phyloP scores from a whole-genome alignment of 768 basidiomycete genomes.

The Hortiboletus flavorubellus region DNA sequence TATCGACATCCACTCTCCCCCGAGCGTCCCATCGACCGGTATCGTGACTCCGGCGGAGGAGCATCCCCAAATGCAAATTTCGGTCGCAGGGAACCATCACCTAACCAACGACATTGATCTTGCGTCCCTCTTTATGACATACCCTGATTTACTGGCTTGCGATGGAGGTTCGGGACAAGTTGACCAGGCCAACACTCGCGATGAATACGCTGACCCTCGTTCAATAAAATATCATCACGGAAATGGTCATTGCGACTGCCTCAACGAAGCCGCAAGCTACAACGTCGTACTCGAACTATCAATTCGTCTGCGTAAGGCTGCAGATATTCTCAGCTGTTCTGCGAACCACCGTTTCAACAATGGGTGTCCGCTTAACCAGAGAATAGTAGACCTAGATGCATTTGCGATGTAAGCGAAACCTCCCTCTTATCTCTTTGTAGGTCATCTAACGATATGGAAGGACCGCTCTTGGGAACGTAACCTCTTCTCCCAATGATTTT shows the following conservation, averaged over 20 bases:
- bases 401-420: slow-evolving; percentile 47
- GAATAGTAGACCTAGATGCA: slow-evolving; percentile 48
- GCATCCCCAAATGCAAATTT: slow-evolving; percentile 33
- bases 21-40: slow-evolving; percentile 31
- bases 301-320: slow-evolving; percentile 56
- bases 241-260: slow-evolving; percentile 56
- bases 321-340: slow-evolving; percentile 51
- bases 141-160: slow-evolving; percentile 21
- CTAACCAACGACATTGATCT: slow-evolving; percentile 40
- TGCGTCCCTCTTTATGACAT: slow-evolving; percentile 40
- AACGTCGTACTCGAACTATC: slow-evolving; percentile 64
- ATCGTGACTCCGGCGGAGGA: slow-evolving; percentile 48
- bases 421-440: not conserved
- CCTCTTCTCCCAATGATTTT: slow-evolving; percentile 26
- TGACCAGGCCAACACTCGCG: not conserved
- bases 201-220: not conserved
- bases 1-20: slow-evolving; percentile 22
- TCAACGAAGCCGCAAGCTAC: slow-evolving; percentile 52
- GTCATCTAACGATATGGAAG: slow-evolving; percentile 28
- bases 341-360: slow-evolving; percentile 34
- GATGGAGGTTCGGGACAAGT: slow-evolving; percentile 11
- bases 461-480: slow-evolving; percentile 39
- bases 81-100: slow-evolving; percentile 21
- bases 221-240: slow-evolving; percentile 15
- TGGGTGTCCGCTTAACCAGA: slow-evolving; percentile 39